phyloP scores from a whole-genome alignment of 495 filamentous ascomycete genomes.

The Margaritispora aquatica region DNA sequence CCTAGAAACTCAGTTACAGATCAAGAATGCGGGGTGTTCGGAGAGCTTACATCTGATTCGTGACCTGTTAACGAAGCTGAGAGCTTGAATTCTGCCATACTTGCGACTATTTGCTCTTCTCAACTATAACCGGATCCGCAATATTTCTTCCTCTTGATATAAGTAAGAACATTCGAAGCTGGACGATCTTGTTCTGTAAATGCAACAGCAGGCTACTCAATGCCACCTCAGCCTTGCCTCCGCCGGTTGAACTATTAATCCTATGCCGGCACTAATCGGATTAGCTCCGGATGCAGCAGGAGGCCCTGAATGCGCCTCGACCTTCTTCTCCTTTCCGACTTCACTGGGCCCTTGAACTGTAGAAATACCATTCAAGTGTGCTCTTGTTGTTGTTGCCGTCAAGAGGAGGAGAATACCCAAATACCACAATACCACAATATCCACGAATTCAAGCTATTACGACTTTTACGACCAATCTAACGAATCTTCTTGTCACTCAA shows the following conservation, averaged over 20 bases:
- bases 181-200: slow-evolving; percentile 7
- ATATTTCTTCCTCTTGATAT: not conserved
- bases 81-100: slow-evolving; percentile 62
- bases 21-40: not conserved
- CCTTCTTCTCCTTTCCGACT: slow-evolving; percentile 1
- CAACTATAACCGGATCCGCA: not conserved
- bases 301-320: not conserved
- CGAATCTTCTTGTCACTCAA: slow-evolving; percentile 27
- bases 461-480: slow-evolving; percentile 23
- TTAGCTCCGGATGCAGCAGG: not conserved
- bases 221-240: not conserved
- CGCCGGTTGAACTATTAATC: not conserved
- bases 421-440: not conserved
- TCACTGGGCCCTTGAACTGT: slow-evolving; percentile 20
- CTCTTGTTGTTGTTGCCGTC: slow-evolving; percentile 12
- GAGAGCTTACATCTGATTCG: slow-evolving; percentile 67
- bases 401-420: not conserved
- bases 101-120: not conserved
- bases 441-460: slow-evolving; percentile 20
- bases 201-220: not conserved
- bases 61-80: slow-evolving; percentile 76
- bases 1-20: slow-evolving; percentile 48
- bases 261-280: not conserved
- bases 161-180: slow-evolving; percentile 5
- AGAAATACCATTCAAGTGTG: slow-evolving; percentile 18